Conservation (phyloP, 129 eudicot species). For the Flaveria bidentis region DNA sequence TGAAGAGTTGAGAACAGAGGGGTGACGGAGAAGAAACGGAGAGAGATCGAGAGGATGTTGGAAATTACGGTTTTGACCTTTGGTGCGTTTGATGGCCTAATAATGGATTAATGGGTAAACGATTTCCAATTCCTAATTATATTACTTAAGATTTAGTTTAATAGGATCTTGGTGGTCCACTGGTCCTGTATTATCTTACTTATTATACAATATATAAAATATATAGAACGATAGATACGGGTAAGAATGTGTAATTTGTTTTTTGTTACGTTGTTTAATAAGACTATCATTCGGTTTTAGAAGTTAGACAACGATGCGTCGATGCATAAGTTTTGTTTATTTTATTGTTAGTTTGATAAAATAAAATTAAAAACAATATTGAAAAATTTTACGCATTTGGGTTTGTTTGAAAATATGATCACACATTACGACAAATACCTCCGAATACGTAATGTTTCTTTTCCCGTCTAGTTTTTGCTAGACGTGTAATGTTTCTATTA, state of each 20-base stretch:
- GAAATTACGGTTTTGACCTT: constrained; percentile 34
- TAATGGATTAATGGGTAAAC: not conserved
- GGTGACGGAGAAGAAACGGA: constrained; percentile 28
- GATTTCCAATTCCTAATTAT: not conserved
- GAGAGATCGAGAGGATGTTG: constrained; percentile 18
- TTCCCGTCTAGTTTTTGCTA: too few relatives aligned
- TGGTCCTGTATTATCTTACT: too few relatives aligned
- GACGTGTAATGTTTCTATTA: too few relatives aligned
- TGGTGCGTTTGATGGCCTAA: not conserved
- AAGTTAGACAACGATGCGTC: not conserved
- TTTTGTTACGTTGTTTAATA: not conserved
- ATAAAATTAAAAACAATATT: too few relatives aligned
- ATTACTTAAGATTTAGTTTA: not conserved
- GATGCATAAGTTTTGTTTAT: not conserved
- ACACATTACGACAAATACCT: too few relatives aligned
- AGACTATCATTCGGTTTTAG: not conserved
- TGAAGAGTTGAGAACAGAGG: constrained; percentile 30
- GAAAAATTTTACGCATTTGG: too few relatives aligned
- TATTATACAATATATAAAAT: too few relatives aligned
- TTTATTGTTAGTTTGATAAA: not conserved
- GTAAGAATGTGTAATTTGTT: too few relatives aligned
- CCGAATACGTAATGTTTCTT: too few relatives aligned
- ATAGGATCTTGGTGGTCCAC: not conserved
- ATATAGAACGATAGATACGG: not conserved
- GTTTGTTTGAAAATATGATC: too few relatives aligned